Base-by-base conservation (phyloP, 148 eudicot species). In the Rhododendron simsii region DNA sequence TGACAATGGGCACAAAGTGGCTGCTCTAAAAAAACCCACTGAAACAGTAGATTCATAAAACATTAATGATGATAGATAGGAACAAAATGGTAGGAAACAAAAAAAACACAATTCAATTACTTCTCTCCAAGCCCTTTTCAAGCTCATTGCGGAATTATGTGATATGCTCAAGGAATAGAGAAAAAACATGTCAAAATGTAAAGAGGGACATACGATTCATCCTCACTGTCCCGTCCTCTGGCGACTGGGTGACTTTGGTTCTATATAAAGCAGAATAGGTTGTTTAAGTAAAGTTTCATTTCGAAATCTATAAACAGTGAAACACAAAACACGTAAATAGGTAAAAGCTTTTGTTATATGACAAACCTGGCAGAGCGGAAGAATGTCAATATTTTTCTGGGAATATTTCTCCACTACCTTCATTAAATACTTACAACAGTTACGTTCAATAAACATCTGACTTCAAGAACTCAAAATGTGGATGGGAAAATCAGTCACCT, bases 361-460 rank as follows among this genome's bases (percentile, higher is more conserved):
- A 51, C 88, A 83, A 85, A 92, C 94, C 94, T 90, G 87, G 74
- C 85, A 79, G 51, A 92, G 45, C 16, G 91, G 71, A 84, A 76
- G 83, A 48, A 92, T 86, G 45, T 84, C 81, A 81, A 84, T 51
- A 67, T 81, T 90, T 86, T 88, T 85, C 81, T 84, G 76, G 16
- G 92, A 41, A 84, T 90, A 88, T 81, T 88, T 91, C 87, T 87
- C 92, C 93, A 91, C 84, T 77, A 86, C 90, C 93, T 92, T 86
- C 85, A 87, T 57, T 63, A 59, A 78, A 84, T 6, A 86, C n/a
- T 44, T 77, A 69, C 75, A 87, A n/a, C 4, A 8, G 81, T 87
- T 57, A 86, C 50, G 83, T 84, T 37, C 63, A 71, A 79, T 23
- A n/a, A 82, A 71, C 21, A 86, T 69, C 74, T 77, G 6, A 80